A percentile compares a stretch with the other conserved stretches of the same genome.
These are phyloP conservation scores for Penicillium odoratum DNA, from an alignment of 495 filamentous ascomycete species.

Conservation along the genomic window DNA sequence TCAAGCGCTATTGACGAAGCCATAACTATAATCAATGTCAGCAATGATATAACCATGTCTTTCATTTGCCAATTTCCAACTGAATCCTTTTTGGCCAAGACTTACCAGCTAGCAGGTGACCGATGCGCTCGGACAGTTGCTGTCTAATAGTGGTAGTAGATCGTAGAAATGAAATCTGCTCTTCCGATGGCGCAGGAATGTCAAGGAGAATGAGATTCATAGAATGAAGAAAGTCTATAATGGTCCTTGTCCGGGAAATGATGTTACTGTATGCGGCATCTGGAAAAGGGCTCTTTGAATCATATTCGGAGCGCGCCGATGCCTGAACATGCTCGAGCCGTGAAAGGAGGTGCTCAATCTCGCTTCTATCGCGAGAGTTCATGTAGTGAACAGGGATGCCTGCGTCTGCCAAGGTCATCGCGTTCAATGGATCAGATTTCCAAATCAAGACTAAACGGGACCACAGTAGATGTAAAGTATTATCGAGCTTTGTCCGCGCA, in stretches of 20 bases:
- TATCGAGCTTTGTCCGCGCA: slow-evolving; percentile 79
- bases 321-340: slow-evolving; percentile 69
- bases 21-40: slow-evolving; percentile 56
- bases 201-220: slow-evolving; percentile 92
- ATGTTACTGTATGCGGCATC: slow-evolving; percentile 66
- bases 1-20: slow-evolving; percentile 91
- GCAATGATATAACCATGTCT: slow-evolving; percentile 1
- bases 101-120: slow-evolving; percentile 83
- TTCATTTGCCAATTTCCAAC: too few species aligned
- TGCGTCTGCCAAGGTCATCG: slow-evolving; percentile 54
- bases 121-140: slow-evolving; percentile 79
- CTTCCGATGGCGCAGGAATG: slow-evolving; percentile 71
- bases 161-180: slow-evolving; percentile 74
- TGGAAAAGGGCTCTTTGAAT: slow-evolving; percentile 81
- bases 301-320: slow-evolving; percentile 76
- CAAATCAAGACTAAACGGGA: slow-evolving; percentile 92
- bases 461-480: slow-evolving; percentile 76
- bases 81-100: too few species aligned
- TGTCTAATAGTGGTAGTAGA: slow-evolving; percentile 76
- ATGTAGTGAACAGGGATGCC: slow-evolving; percentile 58
- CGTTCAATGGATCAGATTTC: slow-evolving; percentile 91
- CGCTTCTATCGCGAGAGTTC: slow-evolving; percentile 75
- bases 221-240: slow-evolving; percentile 89
- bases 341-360: slow-evolving; percentile 59
- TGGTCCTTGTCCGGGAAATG: slow-evolving; percentile 72